Evolutionary conservation across 2,329 filamentous ascomycete species (phyloP).

Genomic region (Phaeosphaeriaceae sp.): DNA sequence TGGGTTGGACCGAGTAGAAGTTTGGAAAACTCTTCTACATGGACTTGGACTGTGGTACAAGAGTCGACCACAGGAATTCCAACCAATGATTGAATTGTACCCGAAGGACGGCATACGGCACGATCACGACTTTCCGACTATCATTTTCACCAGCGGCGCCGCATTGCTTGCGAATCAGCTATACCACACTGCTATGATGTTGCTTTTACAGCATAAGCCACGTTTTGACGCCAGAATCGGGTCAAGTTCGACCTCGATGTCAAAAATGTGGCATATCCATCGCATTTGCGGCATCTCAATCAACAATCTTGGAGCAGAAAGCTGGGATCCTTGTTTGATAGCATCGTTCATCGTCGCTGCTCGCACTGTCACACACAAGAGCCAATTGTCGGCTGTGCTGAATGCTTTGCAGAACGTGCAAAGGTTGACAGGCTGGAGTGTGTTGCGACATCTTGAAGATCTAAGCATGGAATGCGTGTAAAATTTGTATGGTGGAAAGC

Average conservation of each 20-base stretch:
- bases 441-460: conserved; percentile 19
- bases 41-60: conserved; percentile 29
- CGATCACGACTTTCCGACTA: conserved; percentile 46
- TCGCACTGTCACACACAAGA: conserved; percentile 58
- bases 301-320: conserved; percentile 55
- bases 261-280: conserved; percentile 59
- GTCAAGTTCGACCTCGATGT: conserved; percentile 45
- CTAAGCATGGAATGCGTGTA: conserved; percentile 24
- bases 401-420: conserved; percentile 50
- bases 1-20: conserved; percentile 24
- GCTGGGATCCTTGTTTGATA: conserved; percentile 60
- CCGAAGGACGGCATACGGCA: conserved; percentile 25
- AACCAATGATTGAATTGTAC: conserved; percentile 44
- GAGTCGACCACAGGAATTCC: conserved; percentile 28
- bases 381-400: conserved; percentile 56
- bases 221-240: conserved; percentile 49
- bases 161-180: conserved; percentile 60
- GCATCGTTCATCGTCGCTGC: conserved; percentile 57
- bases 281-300: conserved; percentile 60
- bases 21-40: conserved; percentile 27
- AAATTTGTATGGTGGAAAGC: background rate
- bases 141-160: conserved; percentile 58
- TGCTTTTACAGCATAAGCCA: conserved; percentile 62
- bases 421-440: conserved; percentile 54
- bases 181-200: conserved; percentile 64